Evolutionary conservation across 1,139 yeast genomes (phyloP), one percentile per base, ranked within the genome.

Genomic region (Hansenula anomala): DNA sequence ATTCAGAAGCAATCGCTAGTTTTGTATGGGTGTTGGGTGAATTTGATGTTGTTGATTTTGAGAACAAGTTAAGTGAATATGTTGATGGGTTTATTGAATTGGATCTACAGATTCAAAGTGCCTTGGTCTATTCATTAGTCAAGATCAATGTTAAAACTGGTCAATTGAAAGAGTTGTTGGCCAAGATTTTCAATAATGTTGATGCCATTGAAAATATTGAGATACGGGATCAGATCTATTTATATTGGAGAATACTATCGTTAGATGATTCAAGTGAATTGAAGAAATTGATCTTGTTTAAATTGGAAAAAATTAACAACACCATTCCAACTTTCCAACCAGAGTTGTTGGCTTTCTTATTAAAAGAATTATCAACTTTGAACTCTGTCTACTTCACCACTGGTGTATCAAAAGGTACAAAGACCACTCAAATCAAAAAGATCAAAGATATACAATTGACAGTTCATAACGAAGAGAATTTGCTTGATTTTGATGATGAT

Each of bases 351-450:
- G 78, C 79, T 27, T 82, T 78, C 43, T 71, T 92, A 44, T 57
- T 92, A 31, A 57, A 66, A n/a, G 96, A 90, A 56, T 66, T 92
- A 42, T 82, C 95, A 2, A 85, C 95, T 3, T 73, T 92, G 47
- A 83, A 96, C 18, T 87, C 97, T 1, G 94, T 92, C 3, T 87
- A 88, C 56, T 95, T 86, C 60, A 84, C 83, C 56, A 96, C 97
- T 11, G 79, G 88, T 8, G 53, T 51, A n/a, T 42, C 54, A 15
- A 59, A 55, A 51, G 54, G 46, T 33, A 46, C 40, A 40, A 58
- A 46, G 44, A 48, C 36, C 41, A 67, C 37, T 60, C 70, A 60
- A 59, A 68, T 60, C 59, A 74, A 58, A 49, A 83, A 76, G 32
- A 70, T 89, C 40, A 90, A 85, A 47, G 97, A 89, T 54, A 77